Percentiles rank a stretch among this genome's conserved stretches.
Evolutionary conservation across 2,329 filamentous ascomycete genomes (phyloP).

Genomic region (Ascochyta fabae): DNA sequence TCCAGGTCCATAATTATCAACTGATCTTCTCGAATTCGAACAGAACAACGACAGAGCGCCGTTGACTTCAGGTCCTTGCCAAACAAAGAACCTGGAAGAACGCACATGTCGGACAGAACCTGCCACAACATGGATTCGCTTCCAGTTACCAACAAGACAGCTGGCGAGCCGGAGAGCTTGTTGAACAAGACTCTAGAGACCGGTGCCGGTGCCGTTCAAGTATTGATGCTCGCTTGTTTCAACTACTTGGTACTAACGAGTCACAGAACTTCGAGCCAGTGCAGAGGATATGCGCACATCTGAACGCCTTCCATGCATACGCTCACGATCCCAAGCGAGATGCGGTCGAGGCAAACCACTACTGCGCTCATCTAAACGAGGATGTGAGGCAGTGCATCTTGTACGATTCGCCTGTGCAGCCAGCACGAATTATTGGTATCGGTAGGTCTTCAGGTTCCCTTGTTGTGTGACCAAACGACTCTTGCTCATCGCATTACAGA

Average conservation of each 20-base stretch:
- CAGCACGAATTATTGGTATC: conserved; percentile 78
- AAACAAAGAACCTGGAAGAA: neutral
- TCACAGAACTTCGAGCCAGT: conserved; percentile 70
- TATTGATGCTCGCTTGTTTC: conserved; percentile 25
- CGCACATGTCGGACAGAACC: conserved; percentile 4
- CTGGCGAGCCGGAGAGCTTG: conserved; percentile 59
- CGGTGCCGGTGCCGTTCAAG: conserved; percentile 66
- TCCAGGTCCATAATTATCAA: neutral
- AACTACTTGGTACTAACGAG: neutral
- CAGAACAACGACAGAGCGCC: neutral
- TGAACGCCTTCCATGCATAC: conserved; percentile 88
- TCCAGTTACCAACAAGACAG: conserved; percentile 51
- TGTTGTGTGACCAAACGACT: neutral
- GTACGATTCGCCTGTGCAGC: conserved; percentile 72
- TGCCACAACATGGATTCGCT: conserved; percentile 43
- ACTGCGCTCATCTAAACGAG: conserved; percentile 78
- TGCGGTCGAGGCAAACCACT: conserved; percentile 80
- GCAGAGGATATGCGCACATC: conserved; percentile 78
- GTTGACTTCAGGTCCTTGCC: neutral
- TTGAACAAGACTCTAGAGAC: conserved; percentile 67
- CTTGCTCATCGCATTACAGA: conserved; percentile 53
- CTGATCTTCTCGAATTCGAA: neutral
- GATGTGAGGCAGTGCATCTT: conserved; percentile 86
- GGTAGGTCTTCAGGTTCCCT: conserved; percentile 24
- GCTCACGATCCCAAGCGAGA: conserved; percentile 70